A percentile compares a stretch with the other conserved stretches of the same genome.
phyloP scores from a whole-genome alignment of 2,329 filamentous ascomycete genomes.

The Aspergillus ibericus region DNA sequence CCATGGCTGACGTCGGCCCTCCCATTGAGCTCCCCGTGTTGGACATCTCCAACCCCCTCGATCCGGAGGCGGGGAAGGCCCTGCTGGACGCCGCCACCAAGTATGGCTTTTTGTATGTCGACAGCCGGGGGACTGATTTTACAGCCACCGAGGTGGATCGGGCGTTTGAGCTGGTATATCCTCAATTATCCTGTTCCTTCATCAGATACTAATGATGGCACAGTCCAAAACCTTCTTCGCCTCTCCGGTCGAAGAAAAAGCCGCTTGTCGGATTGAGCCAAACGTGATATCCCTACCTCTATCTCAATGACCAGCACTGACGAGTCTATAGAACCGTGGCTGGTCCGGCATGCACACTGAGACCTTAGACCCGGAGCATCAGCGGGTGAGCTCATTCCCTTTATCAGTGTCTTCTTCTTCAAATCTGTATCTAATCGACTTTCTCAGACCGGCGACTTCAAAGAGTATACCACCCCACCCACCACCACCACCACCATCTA shows the following conservation, averaged over 20 bases:
- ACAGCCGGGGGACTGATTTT: slow-evolving; percentile 70
- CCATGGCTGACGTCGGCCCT: slow-evolving; percentile 23
- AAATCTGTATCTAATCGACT: neutral
- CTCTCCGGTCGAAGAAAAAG: slow-evolving; percentile 69
- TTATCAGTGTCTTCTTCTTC: neutral
- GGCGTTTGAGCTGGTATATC: slow-evolving; percentile 70
- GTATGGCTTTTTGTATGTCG: slow-evolving; percentile 88
- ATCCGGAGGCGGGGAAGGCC: slow-evolving; percentile 62
- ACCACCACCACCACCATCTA: neutral
- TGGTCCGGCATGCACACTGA: slow-evolving; percentile 89
- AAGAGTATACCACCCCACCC: slow-evolving; percentile 62
- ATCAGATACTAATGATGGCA: neutral
- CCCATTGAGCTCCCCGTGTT: slow-evolving; percentile 70
- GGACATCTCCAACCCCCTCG: slow-evolving; percentile 66
- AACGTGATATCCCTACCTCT: slow-evolving; percentile 36
- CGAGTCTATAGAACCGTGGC: slow-evolving; percentile 67
- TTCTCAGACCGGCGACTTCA: slow-evolving; percentile 73
- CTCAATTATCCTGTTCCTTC: neutral
- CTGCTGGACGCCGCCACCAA: slow-evolving; percentile 77
- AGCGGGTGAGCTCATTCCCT: slow-evolving; percentile 59
- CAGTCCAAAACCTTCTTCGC: slow-evolving; percentile 73
- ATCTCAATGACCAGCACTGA: neutral
- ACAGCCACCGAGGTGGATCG: slow-evolving; percentile 63
- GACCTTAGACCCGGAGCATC: slow-evolving; percentile 78
- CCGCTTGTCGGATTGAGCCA: slow-evolving; percentile 69